Percentiles rank a stretch among this genome's conserved stretches.
phyloP scores from a whole-genome alignment of 257 asterid species.

The Handroanthus guayacan region DNA sequence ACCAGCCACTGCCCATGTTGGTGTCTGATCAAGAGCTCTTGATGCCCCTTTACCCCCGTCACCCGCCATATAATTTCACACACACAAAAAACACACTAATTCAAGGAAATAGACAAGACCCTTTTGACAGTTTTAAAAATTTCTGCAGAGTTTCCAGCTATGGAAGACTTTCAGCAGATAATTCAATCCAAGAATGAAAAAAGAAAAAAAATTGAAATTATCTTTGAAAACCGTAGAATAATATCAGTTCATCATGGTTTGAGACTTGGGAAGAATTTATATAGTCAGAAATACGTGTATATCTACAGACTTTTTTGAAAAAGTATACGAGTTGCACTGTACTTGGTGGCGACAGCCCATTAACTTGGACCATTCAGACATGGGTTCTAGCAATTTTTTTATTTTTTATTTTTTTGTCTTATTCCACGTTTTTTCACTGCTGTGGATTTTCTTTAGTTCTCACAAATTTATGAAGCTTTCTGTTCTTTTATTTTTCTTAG shows the following conservation, averaged over 20 bases:
- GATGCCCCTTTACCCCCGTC: conserved; percentile 38
- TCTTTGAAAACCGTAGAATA: background rate
- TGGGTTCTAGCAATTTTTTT: background rate
- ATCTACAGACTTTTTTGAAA: background rate
- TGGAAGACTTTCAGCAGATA: conserved; percentile 1
- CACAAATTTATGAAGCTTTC: background rate
- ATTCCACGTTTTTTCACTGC: background rate
- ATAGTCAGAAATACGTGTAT: conserved; percentile 25
- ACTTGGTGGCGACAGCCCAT: conserved; percentile 31
- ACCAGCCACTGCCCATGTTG: conserved; percentile 96
- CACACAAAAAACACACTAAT: conserved; percentile 1
- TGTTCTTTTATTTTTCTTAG: background rate
- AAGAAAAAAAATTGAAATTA: background rate
- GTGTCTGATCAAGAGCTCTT: conserved; percentile 72
- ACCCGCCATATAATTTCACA: conserved; percentile 57
- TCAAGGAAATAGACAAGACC: background rate
- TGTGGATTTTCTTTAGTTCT: background rate
- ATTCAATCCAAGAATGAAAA: conserved; percentile 2
- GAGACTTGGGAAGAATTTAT: conserved; percentile 24
- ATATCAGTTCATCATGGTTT: background rate
- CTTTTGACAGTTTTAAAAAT: background rate
- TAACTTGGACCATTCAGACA: conserved; percentile 23
- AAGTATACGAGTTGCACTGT: background rate
- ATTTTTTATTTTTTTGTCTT: background rate
- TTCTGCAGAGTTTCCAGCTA: conserved; percentile 23